Percentiles rank a stretch among this genome's conserved stretches.
Evolutionary conservation across 2,329 filamentous ascomycete genomes (phyloP).

Genomic region (Leptosphaerulina australis): DNA sequence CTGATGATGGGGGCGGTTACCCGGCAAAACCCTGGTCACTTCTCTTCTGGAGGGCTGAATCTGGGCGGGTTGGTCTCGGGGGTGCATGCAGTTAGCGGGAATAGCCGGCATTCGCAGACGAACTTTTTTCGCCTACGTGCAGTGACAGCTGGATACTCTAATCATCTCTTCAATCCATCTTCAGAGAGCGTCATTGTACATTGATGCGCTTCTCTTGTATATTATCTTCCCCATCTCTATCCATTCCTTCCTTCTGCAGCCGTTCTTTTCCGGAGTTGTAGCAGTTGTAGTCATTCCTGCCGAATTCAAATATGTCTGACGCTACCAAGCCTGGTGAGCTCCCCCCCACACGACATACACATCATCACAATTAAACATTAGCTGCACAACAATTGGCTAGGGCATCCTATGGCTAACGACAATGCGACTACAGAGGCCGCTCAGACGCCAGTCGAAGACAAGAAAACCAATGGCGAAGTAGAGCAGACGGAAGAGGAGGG

Average conservation of each 20-base stretch:
- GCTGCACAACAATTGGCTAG: background rate
- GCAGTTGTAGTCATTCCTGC: background rate
- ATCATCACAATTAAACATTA: background rate
- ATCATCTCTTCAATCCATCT: conserved; percentile 18
- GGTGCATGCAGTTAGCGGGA: conserved; percentile 10
- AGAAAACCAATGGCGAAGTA: conserved; percentile 26
- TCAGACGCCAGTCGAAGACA: conserved; percentile 33
- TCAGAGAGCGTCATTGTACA: conserved; percentile 38
- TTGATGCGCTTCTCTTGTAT: conserved; percentile 44
- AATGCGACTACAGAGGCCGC: conserved; percentile 31
- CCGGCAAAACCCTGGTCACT: conserved; percentile 14
- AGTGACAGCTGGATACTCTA: conserved; percentile 3
- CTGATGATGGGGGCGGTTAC: conserved; percentile 15
- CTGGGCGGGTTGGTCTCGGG: background rate
- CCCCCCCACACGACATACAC: conserved; percentile 20
- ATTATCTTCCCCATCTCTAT: conserved; percentile 26
- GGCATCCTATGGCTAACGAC: conserved; percentile 32
- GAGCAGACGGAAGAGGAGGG: conserved; percentile 35
- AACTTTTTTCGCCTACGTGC: conserved; percentile 16
- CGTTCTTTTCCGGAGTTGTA: conserved; percentile 20
- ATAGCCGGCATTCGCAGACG: conserved; percentile 11
- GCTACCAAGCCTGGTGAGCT: conserved; percentile 47
- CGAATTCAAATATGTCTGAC: conserved; percentile 35
- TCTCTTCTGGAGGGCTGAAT: conserved; percentile 5
- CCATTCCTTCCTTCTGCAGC: conserved; percentile 34